Evolutionary conservation across 129 eudicot species (phyloP), one percentile per base, ranked within the genome.

Genomic region (Logfia minima): DNA sequence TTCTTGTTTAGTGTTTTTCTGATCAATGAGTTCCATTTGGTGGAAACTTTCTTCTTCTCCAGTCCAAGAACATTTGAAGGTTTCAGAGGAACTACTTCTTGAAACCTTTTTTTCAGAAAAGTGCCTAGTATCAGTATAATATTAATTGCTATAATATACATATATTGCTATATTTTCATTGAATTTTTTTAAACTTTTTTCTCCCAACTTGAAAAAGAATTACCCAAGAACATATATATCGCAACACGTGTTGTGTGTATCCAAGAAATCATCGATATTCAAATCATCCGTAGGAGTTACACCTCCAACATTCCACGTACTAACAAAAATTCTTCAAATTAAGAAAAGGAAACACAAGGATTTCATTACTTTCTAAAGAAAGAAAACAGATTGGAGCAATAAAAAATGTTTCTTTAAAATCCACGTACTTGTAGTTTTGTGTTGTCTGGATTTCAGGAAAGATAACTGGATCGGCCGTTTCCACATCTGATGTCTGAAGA

Each of bases 301-400:
- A 31, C 96, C 96, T 22, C 92, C 96, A 19, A 87, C 90, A 71
- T 90, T 90, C 96, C 96, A 90, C 8, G 96, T 83, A 56, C 88
- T 80, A 70, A 82, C 85, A 21, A 85, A 87, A 66, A 90, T 64
- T 74, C 96, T 90, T 77, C 70, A 72, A 8, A 53, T 65, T 10
- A 22, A 41, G n/a, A 70, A 17, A 29, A 16, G 1, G 45, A 16
- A 81, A 65, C 16, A 3, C 4, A 61, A 59, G 8, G 19, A 63
- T 32, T 8, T 52, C 5, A 35, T 52, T 55, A 39, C 4, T 77
- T n/a, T 41, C 4, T 56, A 32, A 52, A 52, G 18, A 77, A 66
- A 28, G 3, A 35, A 21, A 14, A 43, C 10, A 58, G 23, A 22
- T 39, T 52, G 9, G 52, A 26, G 13, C 45, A 72, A 64, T 5